A percentile compares a stretch with the other conserved stretches of the same genome.
Evolutionary conservation across 257 asterid genomes (phyloP).

Genomic region (Solanum pinnatisectum): DNA sequence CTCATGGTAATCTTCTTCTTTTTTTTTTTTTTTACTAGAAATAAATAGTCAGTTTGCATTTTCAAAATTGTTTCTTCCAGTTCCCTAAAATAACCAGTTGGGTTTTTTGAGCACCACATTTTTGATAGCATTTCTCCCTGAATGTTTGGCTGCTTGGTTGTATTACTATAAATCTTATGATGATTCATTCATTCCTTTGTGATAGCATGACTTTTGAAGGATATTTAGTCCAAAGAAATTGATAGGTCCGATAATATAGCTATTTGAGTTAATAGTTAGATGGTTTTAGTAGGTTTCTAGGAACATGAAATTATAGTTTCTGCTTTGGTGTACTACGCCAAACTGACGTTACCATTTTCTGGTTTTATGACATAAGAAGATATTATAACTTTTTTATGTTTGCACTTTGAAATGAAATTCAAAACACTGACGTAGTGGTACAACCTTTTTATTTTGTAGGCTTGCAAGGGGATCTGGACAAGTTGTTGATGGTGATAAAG

Average conservation of each 20-base stretch:
- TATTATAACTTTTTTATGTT: background rate
- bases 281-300: background rate
- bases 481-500: slow-evolving; percentile 40
- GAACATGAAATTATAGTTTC: background rate
- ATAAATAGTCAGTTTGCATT: background rate
- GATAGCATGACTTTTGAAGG: background rate
- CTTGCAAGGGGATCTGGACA: slow-evolving; percentile 45
- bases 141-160: background rate
- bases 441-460: slow-evolving; percentile 13
- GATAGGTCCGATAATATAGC: background rate
- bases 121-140: background rate
- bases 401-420: background rate
- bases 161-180: background rate
- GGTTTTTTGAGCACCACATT: background rate
- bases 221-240: background rate
- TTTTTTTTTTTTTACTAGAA: background rate
- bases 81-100: background rate
- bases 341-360: background rate
- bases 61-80: background rate
- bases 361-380: background rate
- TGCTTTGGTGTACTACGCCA: background rate
- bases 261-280: background rate
- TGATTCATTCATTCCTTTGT: background rate
- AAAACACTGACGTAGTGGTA: background rate
- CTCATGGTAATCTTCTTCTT: background rate